Evolutionary conservation across 306 rosid genomes (phyloP).

Genomic region (Fagus crenata): DNA sequence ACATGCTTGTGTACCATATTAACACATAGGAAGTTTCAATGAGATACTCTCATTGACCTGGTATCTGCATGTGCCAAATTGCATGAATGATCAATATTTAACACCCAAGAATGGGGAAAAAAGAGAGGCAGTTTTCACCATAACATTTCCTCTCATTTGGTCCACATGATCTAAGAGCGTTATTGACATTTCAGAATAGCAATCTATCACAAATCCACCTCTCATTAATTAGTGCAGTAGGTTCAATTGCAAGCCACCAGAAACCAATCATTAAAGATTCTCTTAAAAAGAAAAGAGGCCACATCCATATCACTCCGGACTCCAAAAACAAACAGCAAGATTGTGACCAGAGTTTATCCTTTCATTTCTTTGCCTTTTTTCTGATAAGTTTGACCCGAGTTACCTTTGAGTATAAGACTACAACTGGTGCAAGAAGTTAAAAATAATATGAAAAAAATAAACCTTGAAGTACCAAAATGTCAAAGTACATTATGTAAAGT

Average conservation of each 20-base stretch:
- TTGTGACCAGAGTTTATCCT: background rate
- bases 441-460: background rate
- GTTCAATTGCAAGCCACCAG: background rate
- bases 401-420: background rate
- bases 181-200: background rate
- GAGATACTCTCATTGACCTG: background rate
- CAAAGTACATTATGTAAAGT: background rate
- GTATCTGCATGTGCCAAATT: slow-evolving; percentile 4
- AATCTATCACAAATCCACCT: background rate
- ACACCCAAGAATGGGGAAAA: background rate
- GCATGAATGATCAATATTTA: slow-evolving; percentile 6
- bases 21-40: background rate
- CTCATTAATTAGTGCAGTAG: background rate
- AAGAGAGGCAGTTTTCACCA: background rate
- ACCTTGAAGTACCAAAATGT: background rate
- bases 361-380: background rate
- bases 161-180: background rate
- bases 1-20: too few species aligned
- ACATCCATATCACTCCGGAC: background rate
- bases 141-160: background rate
- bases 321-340: background rate
- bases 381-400: background rate
- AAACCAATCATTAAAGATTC: background rate
- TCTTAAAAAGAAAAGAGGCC: background rate
- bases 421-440: background rate